Evolutionary conservation across 331 rosid genomes (phyloP).

Genomic region (Rhamnella rubrinervis): DNA sequence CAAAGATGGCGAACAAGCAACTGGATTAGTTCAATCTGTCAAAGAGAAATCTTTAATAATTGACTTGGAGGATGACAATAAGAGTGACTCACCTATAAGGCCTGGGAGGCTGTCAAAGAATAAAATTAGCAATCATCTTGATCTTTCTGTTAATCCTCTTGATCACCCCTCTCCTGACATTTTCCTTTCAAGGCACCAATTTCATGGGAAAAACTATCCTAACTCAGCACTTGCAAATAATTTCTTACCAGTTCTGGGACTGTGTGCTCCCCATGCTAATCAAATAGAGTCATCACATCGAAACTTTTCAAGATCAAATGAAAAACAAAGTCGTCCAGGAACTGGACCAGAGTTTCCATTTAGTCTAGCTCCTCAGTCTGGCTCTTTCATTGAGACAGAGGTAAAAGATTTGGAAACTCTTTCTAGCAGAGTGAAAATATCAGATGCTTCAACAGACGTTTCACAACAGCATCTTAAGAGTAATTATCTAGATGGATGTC

Average conservation of each 20-base stretch:
- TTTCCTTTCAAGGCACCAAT: slow-evolving; percentile 62
- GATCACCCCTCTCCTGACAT: slow-evolving; percentile 49
- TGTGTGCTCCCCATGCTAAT: slow-evolving; percentile 85
- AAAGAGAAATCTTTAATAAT: slow-evolving; percentile 51
- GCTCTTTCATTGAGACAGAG: slow-evolving; percentile 54
- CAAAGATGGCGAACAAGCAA: slow-evolving; percentile 45
- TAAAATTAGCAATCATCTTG: slow-evolving; percentile 49
- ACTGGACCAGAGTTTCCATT: slow-evolving; percentile 93
- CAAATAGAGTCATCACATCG: slow-evolving; percentile 59
- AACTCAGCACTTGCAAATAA: slow-evolving; percentile 48
- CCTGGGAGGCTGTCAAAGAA: slow-evolving; percentile 49
- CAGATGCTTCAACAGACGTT: slow-evolving; percentile 51
- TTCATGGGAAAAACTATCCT: slow-evolving; percentile 33
- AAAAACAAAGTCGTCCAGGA: slow-evolving; percentile 56
- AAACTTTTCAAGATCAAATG: slow-evolving; percentile 60
- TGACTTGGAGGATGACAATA: slow-evolving; percentile 59
- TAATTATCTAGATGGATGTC: slow-evolving; percentile 49
- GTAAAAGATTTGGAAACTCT: slow-evolving; percentile 46
- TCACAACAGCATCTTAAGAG: slow-evolving; percentile 52
- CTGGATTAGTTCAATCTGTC: slow-evolving; percentile 43
- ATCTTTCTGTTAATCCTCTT: slow-evolving; percentile 52
- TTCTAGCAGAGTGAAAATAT: slow-evolving; percentile 40
- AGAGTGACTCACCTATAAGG: slow-evolving; percentile 53
- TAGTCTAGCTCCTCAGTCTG: slow-evolving; percentile 69
- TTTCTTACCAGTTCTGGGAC: slow-evolving; percentile 89